Conservation (phyloP, 306 rosid species). For the Urtica urens region DNA sequence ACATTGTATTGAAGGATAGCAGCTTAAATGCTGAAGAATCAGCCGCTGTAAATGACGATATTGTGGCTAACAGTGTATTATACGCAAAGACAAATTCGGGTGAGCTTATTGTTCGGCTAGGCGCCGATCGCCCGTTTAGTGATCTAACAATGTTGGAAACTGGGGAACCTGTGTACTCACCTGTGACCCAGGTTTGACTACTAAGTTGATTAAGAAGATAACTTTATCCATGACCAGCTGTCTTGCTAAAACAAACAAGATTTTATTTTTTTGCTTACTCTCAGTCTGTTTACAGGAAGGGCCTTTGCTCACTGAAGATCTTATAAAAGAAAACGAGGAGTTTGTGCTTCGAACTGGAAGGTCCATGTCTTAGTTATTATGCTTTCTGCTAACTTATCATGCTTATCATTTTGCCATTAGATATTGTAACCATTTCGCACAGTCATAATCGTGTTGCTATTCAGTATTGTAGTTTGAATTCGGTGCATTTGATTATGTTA, state of each 20-base stretch:
- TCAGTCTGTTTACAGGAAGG: constrained; percentile 56
- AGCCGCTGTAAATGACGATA: constrained; percentile 9
- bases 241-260: background rate
- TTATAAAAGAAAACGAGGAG: constrained; percentile 89
- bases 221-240: background rate
- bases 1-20: constrained; percentile 54
- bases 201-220: constrained; percentile 12
- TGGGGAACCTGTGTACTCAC: constrained; percentile 87
- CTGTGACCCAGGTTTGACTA: constrained; percentile 70
- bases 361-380: constrained; percentile 31
- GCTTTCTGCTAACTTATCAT: background rate
- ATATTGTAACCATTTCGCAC: too few relatives aligned
- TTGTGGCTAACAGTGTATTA: constrained; percentile 39
- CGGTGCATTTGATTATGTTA: background rate
- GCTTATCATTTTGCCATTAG: background rate
- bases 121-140: constrained; percentile 50
- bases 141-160: constrained; percentile 83
- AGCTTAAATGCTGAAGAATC: constrained; percentile 36
- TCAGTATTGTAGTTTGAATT: background rate
- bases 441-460: background rate
- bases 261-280: constrained; percentile 7
- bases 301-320: constrained; percentile 93
- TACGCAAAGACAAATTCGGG: constrained; percentile 68
- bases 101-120: constrained; percentile 79
- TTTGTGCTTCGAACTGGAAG: constrained; percentile 98